Base-by-base conservation (phyloP, 306 rosid genomes). In the Hippophae tibetana region DNA sequence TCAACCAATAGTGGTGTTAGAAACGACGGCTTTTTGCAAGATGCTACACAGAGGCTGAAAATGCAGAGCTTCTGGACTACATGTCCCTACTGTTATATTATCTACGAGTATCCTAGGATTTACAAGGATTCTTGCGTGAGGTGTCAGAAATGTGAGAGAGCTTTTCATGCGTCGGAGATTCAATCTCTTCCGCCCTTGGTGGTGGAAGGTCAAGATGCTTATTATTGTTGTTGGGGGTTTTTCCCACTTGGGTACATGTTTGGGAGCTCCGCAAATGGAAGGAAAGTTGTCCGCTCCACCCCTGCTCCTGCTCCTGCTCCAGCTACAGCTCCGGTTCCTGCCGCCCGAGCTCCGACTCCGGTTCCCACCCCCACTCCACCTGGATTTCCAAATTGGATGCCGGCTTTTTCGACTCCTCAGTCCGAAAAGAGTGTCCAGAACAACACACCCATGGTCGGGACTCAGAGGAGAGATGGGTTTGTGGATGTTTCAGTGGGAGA, bases 181-280 rank as follows among this genome's bases (percentile, higher is more conserved):
- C 77, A 75, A 9, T 48, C 78, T 11, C 38, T 80, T 58, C 99
- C 97, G 48, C 94, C 83, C 1, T 53, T 78, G 10, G 93, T 78
- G 10, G 93, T 18, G 14, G 81, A 82, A 1, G 99, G 86, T n/a
- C 74, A 84, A 48, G 99, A 93, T 10, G 84, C 95, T 4, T 92
- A 92, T 77, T 82, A 88, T 61, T 86, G 92, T 56, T 67, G 89
- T 48, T 85, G 95, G 97, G 99, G 90, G 0, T 78, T 79, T 54
- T 82, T 88, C 57, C 99, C 97, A 8, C 74, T 88, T 79, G 95
- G 93, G 0, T 88, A 72, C 46, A 82, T 63, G 3, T 63, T 69
- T 14, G 79, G 70, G 18, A 62, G 26, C 25, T 43, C 48, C 0
- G 73, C 56, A 9, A 52, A 65, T 1, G 54, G 61, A 3, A 84